Conservation (phyloP, 495 filamentous ascomycete species). For the Penicillium cataractarum region DNA sequence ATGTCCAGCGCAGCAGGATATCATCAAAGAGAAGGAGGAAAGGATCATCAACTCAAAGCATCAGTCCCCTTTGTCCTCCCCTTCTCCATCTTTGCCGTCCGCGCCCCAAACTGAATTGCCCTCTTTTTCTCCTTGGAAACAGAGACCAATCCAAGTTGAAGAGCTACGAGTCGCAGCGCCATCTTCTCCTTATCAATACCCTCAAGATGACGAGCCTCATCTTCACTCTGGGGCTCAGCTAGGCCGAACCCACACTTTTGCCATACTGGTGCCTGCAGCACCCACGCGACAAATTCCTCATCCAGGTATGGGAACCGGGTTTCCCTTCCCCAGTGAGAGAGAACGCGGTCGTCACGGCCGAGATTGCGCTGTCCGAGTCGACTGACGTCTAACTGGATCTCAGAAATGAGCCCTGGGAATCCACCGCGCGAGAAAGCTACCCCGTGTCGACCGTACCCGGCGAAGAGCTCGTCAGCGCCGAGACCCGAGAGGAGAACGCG, state of each 20-base stretch:
- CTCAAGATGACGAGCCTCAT: background rate
- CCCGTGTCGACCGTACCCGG: conserved; percentile 85
- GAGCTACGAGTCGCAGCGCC: conserved; percentile 77
- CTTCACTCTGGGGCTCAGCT: conserved; percentile 7
- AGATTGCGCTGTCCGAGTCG: conserved; percentile 91
- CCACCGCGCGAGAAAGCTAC: conserved; percentile 70
- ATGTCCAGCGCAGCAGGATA: background rate
- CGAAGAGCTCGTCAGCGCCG: conserved; percentile 95
- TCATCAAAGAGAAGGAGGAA: conserved; percentile 5
- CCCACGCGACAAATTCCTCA: conserved; percentile 82
- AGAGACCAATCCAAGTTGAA: conserved; percentile 66
- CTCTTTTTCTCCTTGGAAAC: conserved; percentile 89
- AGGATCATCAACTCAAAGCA: conserved; percentile 38
- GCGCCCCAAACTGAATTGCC: conserved; percentile 85
- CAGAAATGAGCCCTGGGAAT: conserved; percentile 72
- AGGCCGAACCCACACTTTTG: conserved; percentile 81
- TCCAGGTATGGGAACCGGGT: conserved; percentile 91
- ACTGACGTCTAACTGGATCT: conserved; percentile 83
- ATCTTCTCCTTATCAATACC: conserved; percentile 77
- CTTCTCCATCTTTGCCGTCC: conserved; percentile 83
- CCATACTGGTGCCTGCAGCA: conserved; percentile 71
- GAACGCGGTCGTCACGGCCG: conserved; percentile 89
- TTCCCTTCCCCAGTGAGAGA: conserved; percentile 88
- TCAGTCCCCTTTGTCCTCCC: conserved; percentile 74
- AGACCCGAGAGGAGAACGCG: conserved; percentile 89